Conservation (phyloP, 306 rosid genomes). For the Dalbergia cochinchinensis region DNA sequence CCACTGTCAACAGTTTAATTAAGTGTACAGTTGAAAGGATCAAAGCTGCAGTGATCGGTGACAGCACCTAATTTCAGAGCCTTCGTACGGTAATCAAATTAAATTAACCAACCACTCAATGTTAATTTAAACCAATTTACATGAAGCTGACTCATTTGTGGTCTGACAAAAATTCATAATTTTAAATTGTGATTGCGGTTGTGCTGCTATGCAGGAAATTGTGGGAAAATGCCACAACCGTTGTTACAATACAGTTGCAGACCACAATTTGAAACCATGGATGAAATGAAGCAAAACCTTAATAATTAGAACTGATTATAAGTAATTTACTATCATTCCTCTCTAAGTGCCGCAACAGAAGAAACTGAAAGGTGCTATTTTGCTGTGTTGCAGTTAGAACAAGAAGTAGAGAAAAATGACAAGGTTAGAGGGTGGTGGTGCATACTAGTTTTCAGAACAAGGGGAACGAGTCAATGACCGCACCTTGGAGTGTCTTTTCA, state of each 20-base stretch:
- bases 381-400: conserved; percentile 38
- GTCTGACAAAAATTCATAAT: no score
- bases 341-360: not conserved
- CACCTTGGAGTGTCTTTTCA: conserved; percentile 61
- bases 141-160: no score
- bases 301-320: not conserved
- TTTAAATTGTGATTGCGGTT: no score
- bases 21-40: conserved; percentile 90
- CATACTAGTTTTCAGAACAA: conserved; percentile 37
- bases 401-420: conserved; percentile 24
- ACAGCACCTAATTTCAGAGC: conserved; percentile 34
- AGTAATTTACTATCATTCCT: not conserved
- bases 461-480: conserved; percentile 75
- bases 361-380: conserved; percentile 19
- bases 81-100: conserved; percentile 46
- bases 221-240: no score
- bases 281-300: not conserved
- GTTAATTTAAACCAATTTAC: conserved; percentile 51
- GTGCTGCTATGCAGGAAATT: no score
- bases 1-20: conserved; percentile 77
- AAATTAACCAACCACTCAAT: not conserved
- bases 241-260: no score
- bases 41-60: conserved; percentile 67
- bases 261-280: no score
- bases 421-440: conserved; percentile 7